A percentile compares a stretch with the other conserved stretches of the same genome.
phyloP scores from a whole-genome alignment of 805 yeast genomes.

The Lipomyces starkeyi region DNA sequence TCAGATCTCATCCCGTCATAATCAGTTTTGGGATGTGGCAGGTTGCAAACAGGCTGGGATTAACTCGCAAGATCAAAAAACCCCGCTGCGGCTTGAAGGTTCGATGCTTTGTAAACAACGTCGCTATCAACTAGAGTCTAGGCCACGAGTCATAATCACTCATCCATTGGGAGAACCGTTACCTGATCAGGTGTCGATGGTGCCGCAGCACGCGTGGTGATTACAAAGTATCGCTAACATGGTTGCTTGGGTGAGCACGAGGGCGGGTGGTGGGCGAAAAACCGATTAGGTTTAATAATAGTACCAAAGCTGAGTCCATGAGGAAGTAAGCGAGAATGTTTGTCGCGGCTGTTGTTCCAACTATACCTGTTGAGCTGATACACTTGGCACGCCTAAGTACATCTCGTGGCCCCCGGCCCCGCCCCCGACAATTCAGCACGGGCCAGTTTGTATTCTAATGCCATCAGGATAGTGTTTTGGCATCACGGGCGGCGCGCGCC shows the following conservation, averaged over 20 bases:
- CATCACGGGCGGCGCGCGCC: no score
- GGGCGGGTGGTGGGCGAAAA: background rate
- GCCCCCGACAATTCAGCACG: no score
- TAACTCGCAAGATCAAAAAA: background rate
- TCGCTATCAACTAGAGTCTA: background rate
- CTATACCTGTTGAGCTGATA: no score
- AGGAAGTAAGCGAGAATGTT: no score
- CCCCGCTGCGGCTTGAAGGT: background rate
- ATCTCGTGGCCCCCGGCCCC: no score
- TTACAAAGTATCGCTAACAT: background rate
- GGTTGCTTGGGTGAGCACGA: background rate
- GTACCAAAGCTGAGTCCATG: no score
- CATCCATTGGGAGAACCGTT: background rate
- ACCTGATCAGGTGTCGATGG: background rate
- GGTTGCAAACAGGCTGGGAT: no score
- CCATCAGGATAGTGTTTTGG: no score
- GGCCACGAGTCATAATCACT: constrained; percentile 1
- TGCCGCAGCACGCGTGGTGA: background rate
- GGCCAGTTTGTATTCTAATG: no score
- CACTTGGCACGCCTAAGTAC: no score
- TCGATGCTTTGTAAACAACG: background rate
- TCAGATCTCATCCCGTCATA: background rate
- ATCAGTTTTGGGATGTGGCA: background rate
- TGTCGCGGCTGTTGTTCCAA: no score
- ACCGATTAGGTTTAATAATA: background rate